Base-by-base conservation (phyloP, 2,329 filamentous ascomycete genomes). In the Fusarium longipes region DNA sequence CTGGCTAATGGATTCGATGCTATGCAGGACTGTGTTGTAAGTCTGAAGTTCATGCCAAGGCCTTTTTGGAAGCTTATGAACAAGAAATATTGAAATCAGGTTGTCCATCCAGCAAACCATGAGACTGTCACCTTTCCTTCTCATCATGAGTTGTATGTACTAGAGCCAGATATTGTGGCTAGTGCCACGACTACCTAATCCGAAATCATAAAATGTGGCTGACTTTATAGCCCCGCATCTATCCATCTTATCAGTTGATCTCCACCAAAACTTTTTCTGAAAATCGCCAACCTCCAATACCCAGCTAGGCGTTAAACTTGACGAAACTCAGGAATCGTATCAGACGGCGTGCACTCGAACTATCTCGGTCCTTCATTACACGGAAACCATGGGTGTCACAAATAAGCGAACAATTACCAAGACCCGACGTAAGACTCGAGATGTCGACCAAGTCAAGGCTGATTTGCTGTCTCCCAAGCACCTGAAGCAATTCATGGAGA, bases 361-460 rank as follows among this genome's bases (percentile, higher is more conserved):
- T 25, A 8, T 12, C 42, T 8, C 17, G 22, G 10, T 15, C 20
- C 18, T 12, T 33, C 8, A 20, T 30, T 12, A 10, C 7, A 40
- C 25, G 32, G 32, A 24, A 43, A 70, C 14, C 14, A 93, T 93
- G 91, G 91, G 90, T 43, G 86, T 91, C 63, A 82, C 84, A 29
- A 87, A 87, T 69, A 89, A 89, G 76, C 82, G 84, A 43, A 89
- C 87, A n/a, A 83, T 89, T 66, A 89, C 87, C 57, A 94, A 94
- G 81, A 94, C 91, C 5, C 87, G 92, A 78, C 86, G 91, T 67
- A 87, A 89, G 74, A 88, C 86, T 74, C 96, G 96, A 79, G 95
- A 97, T 79, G 85, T 97, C 75, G 96, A 99, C 79, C 94, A 98
- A 81, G 89, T 98, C 79, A 89, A 94, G 76, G 88, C 89, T 68